Evolutionary conservation across 306 rosid species (phyloP), one percentile per base, ranked within the genome.

Genomic region (Sicyos edulis): DNA sequence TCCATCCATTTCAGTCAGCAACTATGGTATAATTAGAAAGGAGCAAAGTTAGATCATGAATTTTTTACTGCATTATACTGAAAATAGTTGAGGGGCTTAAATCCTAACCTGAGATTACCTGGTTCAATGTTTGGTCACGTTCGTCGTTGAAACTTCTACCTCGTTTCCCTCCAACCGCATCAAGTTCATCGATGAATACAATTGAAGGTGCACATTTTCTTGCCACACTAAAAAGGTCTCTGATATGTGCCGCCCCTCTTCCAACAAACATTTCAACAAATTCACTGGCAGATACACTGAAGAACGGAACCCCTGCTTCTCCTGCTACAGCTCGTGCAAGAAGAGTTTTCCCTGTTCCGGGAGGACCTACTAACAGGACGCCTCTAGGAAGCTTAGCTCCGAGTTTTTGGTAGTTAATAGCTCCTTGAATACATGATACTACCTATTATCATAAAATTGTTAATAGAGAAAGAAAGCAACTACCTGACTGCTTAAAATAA

Each of bases 1-100:
- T 70, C 99, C 97, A 83, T 93, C 99, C 99, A 93, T 93, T 85
- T 93, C 99, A 71, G 99, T 93, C 78, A 93, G 82, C 85, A 92
- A 82, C 98, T 92, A 65, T 82, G 79, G 54, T 65, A 17, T 26
- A 26, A 66, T 44, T 65, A 20, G 54, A 66, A 66, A 66, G 37
- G 9, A 44, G 9, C 0, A 21, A 13, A 66, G 71, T 66, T 10
- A 13, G 71, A 20, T 40, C 37, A 44, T 66, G 12, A 37, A 66
- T 12, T 17, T 20, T 66, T 10, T 66, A 20, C 40, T 6, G 17
- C 40, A 59, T 7, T 59, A 26, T 22, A 59, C 42, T 24, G 17
- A 16, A 19, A 64, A 64, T 20, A n/a, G 45, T 59, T 17, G 21
- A 40, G 71, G 1, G 54, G 12, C 20, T 20, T 66, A 66, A 51